Base-by-base conservation (phyloP, 371 early-diverging fungal genomes). In the Chytridiales sp. region DNA sequence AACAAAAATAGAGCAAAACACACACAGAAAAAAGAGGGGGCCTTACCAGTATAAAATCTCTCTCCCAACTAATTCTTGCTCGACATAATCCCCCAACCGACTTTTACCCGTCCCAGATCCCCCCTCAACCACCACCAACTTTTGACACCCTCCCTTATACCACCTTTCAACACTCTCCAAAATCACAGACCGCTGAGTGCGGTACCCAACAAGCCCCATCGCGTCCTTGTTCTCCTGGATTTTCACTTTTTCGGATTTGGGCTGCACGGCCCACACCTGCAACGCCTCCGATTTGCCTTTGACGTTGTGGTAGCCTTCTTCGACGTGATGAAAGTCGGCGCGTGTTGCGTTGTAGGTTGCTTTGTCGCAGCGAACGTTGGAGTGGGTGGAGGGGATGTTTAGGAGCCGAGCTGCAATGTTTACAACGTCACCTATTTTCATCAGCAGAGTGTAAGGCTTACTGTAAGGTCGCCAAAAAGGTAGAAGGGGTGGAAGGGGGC, bases 391-490 rank as follows among this genome's bases (percentile, higher is more conserved):
- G n/a, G n/a, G 11, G 27, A 54, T 24, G 6, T 42, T 42, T 9
- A 54, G 29, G 39, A 54, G 13, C 5, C 54, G 39, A 30, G 54
- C 54, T 5, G 54, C 54, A 6, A 54, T 29, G 35, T 54, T 54
- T 4, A 54, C 54, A 27, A 42, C 39, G 41, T 54, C 54, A 30
- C 54, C n/a, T n/a, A n/a, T n/a, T n/a, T n/a, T n/a, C n/a, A n/a
- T n/a, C n/a, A n/a, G n/a, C n/a, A n/a, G n/a, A n/a, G n/a, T n/a
- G n/a, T n/a, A n/a, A n/a, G n/a, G n/a, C n/a, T n/a, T n/a, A n/a
- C n/a, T n/a, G n/a, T n/a, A n/a, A n/a, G n/a, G n/a, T n/a, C n/a
- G n/a, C n/a, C n/a, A n/a, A n/a, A n/a, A n/a, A n/a, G n/a, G n/a
- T n/a, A n/a, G n/a, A n/a, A n/a, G n/a, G n/a, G n/a, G n/a, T n/a